phyloP scores from a whole-genome alignment of 1,284 basidiomycete genomes.

The Peniophora sp. region DNA sequence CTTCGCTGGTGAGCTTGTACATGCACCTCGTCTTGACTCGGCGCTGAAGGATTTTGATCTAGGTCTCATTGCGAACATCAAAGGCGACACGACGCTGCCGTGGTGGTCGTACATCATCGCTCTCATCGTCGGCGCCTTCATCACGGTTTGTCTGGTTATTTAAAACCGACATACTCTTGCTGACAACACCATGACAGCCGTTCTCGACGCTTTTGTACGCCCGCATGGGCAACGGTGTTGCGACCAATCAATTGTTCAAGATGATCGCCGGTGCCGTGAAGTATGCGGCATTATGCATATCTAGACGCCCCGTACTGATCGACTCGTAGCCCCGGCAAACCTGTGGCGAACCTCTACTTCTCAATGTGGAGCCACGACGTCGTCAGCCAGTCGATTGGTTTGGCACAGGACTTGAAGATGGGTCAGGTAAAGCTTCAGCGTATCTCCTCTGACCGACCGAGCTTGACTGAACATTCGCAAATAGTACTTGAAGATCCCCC shows the following conservation, averaged over 20 bases:
- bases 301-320: conserved; percentile 34
- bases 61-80: conserved; percentile 51
- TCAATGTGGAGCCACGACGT: conserved; percentile 61
- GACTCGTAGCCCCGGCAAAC: background rate
- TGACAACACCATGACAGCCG: conserved; percentile 13
- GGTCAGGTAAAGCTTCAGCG: conserved; percentile 45
- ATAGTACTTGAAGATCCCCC: conserved; percentile 48
- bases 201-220: conserved; percentile 35
- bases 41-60: background rate
- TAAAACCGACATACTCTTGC: too few relatives aligned
- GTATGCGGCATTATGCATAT: conserved; percentile 12
- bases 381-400: conserved; percentile 38
- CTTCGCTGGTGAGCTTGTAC: conserved; percentile 35
- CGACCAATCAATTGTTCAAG: conserved; percentile 55
- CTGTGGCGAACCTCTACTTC: conserved; percentile 21
- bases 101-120: conserved; percentile 52
- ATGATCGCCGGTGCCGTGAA: conserved; percentile 59
- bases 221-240: conserved; percentile 51
- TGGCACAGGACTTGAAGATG: conserved; percentile 59
- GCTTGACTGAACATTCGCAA: background rate
- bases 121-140: conserved; percentile 22
- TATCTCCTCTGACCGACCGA: background rate
- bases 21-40: background rate
- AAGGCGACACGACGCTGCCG: conserved; percentile 53
- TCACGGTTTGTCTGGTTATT: conserved; percentile 25